phyloP scores from a whole-genome alignment of 73 alveolate genomes.

The Tetrahymena thermophila region DNA sequence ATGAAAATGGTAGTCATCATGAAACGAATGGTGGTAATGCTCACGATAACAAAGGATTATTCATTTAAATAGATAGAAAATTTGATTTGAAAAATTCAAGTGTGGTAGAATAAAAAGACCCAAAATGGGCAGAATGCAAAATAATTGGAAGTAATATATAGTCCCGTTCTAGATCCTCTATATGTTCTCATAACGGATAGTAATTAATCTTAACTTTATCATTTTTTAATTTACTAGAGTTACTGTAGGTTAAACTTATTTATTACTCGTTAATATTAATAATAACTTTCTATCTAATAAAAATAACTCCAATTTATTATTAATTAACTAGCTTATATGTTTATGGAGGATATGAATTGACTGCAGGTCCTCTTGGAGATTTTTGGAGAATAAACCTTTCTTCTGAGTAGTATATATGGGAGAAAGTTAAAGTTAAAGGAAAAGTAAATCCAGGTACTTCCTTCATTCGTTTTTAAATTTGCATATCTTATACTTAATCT shows the following conservation, averaged over 20 bases:
- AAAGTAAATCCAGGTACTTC: slow-evolving; percentile 27
- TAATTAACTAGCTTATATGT: slow-evolving; percentile 6
- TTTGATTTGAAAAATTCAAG: not conserved
- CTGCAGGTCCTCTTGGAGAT: slow-evolving; percentile 33
- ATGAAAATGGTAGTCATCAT: not conserved
- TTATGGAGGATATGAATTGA: slow-evolving; percentile 36
- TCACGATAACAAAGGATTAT: not conserved
- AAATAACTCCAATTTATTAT: not conserved
- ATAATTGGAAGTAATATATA: slow-evolving; percentile 26
- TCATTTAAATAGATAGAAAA: not conserved
- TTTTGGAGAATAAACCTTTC: slow-evolving; percentile 24
- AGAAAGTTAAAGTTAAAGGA: slow-evolving; percentile 7
- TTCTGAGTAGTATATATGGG: slow-evolving; percentile 15
- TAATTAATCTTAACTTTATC: not conserved
- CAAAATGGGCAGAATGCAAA: slow-evolving; percentile 41
- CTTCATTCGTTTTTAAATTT: not conserved
- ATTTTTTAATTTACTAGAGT: not conserved
- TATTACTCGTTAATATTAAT: not conserved
- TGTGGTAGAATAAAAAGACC: slow-evolving; percentile 17
- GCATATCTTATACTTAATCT: not conserved
- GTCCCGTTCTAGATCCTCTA: slow-evolving; percentile 14
- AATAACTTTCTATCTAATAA: not conserved
- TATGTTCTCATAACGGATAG: slow-evolving; percentile 22
- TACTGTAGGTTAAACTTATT: not conserved
- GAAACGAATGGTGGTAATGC: not conserved